Percentiles rank a stretch among this genome's conserved stretches.
Evolutionary conservation across 306 rosid species (phyloP).

Genomic region (Cucurbita moschata): DNA sequence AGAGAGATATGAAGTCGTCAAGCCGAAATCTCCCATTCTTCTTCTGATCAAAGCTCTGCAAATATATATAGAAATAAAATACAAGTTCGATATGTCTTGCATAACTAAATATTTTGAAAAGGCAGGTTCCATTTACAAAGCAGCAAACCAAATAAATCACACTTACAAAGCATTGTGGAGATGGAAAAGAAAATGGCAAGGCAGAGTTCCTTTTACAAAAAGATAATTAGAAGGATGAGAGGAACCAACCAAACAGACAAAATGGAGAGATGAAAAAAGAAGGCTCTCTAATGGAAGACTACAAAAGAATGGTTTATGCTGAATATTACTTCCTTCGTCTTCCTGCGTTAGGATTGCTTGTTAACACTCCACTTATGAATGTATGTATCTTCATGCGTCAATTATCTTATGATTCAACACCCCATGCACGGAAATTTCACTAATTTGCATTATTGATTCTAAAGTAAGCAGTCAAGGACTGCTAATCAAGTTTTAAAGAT

Average conservation of each 20-base stretch:
- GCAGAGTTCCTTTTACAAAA: background rate
- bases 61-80: conserved; percentile 13
- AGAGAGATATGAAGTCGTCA: conserved; percentile 74
- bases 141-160: background rate
- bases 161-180: background rate
- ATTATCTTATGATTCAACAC: background rate
- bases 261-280: background rate
- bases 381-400: background rate
- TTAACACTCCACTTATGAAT: background rate
- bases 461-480: background rate
- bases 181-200: background rate
- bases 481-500: background rate
- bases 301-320: background rate
- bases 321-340: no score
- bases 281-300: background rate
- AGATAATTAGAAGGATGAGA: background rate
- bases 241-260: background rate
- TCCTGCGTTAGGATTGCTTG: background rate
- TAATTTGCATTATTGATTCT: background rate
- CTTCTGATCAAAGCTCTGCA: conserved; percentile 83
- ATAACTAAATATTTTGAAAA: background rate
- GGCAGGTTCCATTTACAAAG: background rate
- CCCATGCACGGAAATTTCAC: background rate
- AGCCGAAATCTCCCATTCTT: conserved; percentile 64
- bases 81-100: conserved; percentile 2